phyloP scores from a whole-genome alignment of 208 protist genomes.

The Porcisia hertigi region DNA sequence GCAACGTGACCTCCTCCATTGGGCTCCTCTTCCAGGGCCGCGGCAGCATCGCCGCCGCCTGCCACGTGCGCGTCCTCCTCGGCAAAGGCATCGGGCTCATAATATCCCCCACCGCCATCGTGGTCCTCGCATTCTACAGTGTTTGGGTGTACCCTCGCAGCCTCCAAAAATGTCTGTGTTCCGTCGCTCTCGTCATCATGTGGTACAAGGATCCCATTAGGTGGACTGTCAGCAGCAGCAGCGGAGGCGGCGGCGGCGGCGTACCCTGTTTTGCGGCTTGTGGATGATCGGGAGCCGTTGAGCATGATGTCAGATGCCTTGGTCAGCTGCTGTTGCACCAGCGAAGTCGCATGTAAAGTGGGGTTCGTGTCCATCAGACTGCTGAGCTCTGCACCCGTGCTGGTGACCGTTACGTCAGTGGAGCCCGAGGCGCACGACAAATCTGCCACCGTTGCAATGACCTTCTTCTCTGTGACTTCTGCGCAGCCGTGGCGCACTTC shows the following conservation, averaged over 20 bases:
- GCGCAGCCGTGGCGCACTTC: not conserved
- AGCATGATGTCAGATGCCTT: no score
- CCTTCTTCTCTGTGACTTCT: not conserved
- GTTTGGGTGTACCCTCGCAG: not conserved
- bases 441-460: not conserved
- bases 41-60: not conserved
- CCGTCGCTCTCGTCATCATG: not conserved
- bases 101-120: constrained; percentile 26
- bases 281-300: not conserved
- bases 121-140: not conserved
- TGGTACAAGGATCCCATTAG: not conserved
- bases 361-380: not conserved
- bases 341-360: not conserved
- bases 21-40: not conserved
- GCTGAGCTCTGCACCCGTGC: not conserved
- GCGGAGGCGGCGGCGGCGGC: not conserved
- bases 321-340: not conserved
- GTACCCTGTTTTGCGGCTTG: not conserved
- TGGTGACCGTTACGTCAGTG: not conserved
- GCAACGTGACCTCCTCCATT: not conserved
- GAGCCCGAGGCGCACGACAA: not conserved
- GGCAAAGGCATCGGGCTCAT: constrained; percentile 28
- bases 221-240: not conserved
- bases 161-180: not conserved
- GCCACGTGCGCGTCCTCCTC: constrained; percentile 7